Evolutionary conservation across 345 rosid genomes (phyloP).

Genomic region (Hibiscus syriacus): DNA sequence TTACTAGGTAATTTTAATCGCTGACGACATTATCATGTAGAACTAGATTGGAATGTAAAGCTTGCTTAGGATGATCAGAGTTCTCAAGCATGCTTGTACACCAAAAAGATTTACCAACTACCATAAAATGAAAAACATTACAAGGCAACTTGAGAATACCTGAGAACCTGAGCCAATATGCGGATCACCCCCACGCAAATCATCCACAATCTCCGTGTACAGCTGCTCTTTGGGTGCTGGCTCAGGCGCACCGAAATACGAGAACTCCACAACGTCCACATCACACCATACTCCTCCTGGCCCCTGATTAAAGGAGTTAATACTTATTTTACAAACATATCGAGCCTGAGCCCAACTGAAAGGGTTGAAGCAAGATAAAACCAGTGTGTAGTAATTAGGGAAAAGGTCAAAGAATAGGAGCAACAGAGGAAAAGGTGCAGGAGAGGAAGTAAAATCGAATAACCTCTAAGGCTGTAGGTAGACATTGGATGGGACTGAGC

Average conservation of each 20-base stretch:
- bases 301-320: slow-evolving; percentile 41
- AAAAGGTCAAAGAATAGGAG: background rate
- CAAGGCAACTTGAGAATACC: slow-evolving; percentile 34
- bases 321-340: background rate
- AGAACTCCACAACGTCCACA: slow-evolving; percentile 94
- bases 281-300: slow-evolving; percentile 99
- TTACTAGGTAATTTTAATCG: background rate
- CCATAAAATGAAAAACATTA: background rate
- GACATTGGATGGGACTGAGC: slow-evolving; percentile 74
- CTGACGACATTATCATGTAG: background rate
- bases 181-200: slow-evolving; percentile 83
- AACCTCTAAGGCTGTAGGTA: slow-evolving; percentile 86
- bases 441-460: slow-evolving; percentile 1
- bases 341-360: background rate
- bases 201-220: slow-evolving; percentile 84
- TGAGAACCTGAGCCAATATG: slow-evolving; percentile 94
- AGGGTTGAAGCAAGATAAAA: background rate
- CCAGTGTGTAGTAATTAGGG: background rate
- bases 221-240: slow-evolving; percentile 78
- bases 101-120: background rate
- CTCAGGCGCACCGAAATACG: slow-evolving; percentile 87
- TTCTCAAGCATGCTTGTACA: background rate
- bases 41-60: background rate
- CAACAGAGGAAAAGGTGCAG: background rate
- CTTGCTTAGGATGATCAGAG: background rate